Evolutionary conservation across 352 stramenopile genomes (phyloP).

Genomic region (Phytophthora vignae): DNA sequence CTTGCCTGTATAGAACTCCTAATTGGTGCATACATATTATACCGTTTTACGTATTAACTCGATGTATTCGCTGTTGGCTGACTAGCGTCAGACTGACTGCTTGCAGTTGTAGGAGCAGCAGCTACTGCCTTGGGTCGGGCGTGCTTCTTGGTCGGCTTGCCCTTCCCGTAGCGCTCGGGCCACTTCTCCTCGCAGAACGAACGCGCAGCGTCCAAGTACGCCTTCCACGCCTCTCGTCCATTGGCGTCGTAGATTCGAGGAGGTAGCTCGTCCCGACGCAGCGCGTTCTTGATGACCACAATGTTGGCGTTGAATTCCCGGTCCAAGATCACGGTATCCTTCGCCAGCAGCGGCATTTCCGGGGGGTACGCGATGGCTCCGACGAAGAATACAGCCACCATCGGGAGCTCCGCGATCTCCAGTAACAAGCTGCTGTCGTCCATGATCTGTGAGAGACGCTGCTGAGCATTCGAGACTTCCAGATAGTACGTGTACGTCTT

Average conservation of each 20-base stretch:
- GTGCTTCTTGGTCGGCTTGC: slow-evolving; percentile 45
- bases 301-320: slow-evolving; percentile 38
- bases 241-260: slow-evolving; percentile 43
- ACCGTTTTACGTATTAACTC: not conserved
- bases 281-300: slow-evolving; percentile 37
- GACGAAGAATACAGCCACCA: slow-evolving; percentile 54
- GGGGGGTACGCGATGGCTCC: slow-evolving; percentile 27
- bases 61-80: not conserved
- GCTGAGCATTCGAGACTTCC: slow-evolving; percentile 53
- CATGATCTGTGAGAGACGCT: slow-evolving; percentile 41
- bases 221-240: slow-evolving; percentile 46
- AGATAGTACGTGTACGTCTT: slow-evolving; percentile 73
- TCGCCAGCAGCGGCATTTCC: slow-evolving; percentile 35
- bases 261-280: slow-evolving; percentile 40
- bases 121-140: slow-evolving; percentile 27
- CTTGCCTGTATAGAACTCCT: too few relatives aligned
- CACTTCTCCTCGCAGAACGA: slow-evolving; percentile 72
- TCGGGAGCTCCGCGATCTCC: slow-evolving; percentile 48
- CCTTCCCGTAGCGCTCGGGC: slow-evolving; percentile 66
- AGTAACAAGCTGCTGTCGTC: slow-evolving; percentile 38
- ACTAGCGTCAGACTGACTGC: not conserved
- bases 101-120: not conserved
- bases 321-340: slow-evolving; percentile 28
- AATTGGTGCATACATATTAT: not conserved
- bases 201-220: slow-evolving; percentile 45